Evolutionary conservation across 129 eudicot species (phyloP).

Genomic region (Escallonia herrerae): DNA sequence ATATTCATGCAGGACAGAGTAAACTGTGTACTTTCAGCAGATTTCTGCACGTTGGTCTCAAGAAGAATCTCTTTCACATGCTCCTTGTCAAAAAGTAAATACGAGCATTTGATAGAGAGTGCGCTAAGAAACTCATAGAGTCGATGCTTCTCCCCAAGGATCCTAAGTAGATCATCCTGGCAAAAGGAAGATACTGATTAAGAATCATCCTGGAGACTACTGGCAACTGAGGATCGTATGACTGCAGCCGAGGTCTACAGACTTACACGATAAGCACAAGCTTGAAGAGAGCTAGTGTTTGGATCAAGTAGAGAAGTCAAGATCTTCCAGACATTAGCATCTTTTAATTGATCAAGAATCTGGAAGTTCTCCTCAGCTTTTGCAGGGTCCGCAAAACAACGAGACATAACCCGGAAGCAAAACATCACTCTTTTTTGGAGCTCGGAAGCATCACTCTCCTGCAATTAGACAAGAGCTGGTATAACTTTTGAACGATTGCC

Average conservation of each 20-base stretch:
- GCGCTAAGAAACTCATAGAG: constrained; percentile 67
- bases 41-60: constrained; percentile 48
- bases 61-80: constrained; percentile 77
- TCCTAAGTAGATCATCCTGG: constrained; percentile 73
- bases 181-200: not conserved
- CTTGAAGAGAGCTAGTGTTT: constrained; percentile 52
- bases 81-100: constrained; percentile 73
- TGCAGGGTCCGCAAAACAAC: constrained; percentile 65
- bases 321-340: constrained; percentile 76
- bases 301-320: constrained; percentile 63
- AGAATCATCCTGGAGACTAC: not conserved
- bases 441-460: constrained; percentile 68
- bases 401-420: constrained; percentile 65
- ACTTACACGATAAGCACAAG: constrained; percentile 55
- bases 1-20: constrained; percentile 74
- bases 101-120: constrained; percentile 82
- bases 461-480: constrained; percentile 17
- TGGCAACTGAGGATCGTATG: not conserved
- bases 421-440: constrained; percentile 48
- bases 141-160: constrained; percentile 65
- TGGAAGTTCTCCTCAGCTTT: constrained; percentile 75
- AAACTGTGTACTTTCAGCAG: constrained; percentile 41
- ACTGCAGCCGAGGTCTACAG: not conserved
- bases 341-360: constrained; percentile 79
- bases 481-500: constrained; percentile 13